A percentile compares a stretch with the other conserved stretches of the same genome.
phyloP scores from a whole-genome alignment of 805 yeast genomes.

The Candida nonsorbophila region DNA sequence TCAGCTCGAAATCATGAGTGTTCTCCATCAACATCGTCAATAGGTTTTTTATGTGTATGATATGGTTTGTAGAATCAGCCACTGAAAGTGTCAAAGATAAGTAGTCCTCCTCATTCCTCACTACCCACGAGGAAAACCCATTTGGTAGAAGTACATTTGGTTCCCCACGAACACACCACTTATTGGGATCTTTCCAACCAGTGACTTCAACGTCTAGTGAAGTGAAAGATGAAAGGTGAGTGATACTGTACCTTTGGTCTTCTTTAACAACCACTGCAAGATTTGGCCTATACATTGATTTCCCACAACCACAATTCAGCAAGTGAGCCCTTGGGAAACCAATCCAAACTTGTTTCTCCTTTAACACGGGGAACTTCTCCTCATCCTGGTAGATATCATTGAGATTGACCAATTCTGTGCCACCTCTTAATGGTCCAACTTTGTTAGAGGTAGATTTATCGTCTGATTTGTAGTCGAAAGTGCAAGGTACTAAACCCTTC shows the following conservation, averaged over 20 bases:
- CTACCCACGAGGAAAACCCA: conserved; percentile 25
- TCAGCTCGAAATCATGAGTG: conserved; percentile 3
- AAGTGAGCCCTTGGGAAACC: conserved; percentile 39
- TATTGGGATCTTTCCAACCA: conserved; percentile 20
- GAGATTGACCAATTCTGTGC: conserved; percentile 25
- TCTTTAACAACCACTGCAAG: conserved; percentile 20
- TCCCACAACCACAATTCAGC: conserved; percentile 34
- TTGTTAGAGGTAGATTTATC: neutral
- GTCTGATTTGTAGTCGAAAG: conserved; percentile 7
- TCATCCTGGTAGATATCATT: conserved; percentile 11
- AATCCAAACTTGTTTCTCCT: conserved; percentile 27
- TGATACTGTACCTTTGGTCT: conserved; percentile 15
- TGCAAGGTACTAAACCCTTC: conserved; percentile 7
- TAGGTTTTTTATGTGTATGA: conserved; percentile 28
- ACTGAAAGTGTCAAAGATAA: conserved; percentile 31
- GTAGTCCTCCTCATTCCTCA: conserved; percentile 15
- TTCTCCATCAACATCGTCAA: conserved; percentile 15
- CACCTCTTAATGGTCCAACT: conserved; percentile 32
- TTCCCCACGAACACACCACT: conserved; percentile 19
- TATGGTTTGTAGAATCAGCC: conserved; percentile 31
- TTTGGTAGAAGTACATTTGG: conserved; percentile 30
- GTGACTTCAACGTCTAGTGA: conserved; percentile 24
- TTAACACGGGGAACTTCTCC: conserved; percentile 9
- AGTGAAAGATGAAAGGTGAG: conserved; percentile 25
- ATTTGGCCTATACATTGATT: conserved; percentile 35